Percentiles rank a stretch among this genome's conserved stretches.
phyloP scores from a whole-genome alignment of 2,329 filamentous ascomycete genomes.

The Parastagonospora nodorum region DNA sequence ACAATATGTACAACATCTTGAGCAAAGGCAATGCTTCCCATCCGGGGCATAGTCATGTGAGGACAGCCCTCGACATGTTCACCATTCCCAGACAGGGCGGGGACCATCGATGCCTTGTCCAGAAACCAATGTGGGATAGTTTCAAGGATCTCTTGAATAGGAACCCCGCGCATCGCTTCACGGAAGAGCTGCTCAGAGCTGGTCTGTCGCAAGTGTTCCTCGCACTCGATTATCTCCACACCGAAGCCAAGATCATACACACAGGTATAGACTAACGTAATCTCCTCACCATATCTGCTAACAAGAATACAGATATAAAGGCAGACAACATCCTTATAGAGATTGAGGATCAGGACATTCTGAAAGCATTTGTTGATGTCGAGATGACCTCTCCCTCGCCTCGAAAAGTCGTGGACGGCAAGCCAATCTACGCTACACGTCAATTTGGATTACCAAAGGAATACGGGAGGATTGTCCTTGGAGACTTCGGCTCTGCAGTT shows the following conservation, averaged over 20 bases:
- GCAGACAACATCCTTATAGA: constrained; percentile 49
- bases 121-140: constrained; percentile 50
- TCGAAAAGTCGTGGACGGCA: constrained; percentile 40
- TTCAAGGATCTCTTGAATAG: constrained; percentile 46
- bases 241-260: constrained; percentile 52
- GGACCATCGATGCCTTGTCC: constrained; percentile 46
- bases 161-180: constrained; percentile 46
- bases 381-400: constrained; percentile 47
- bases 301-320: constrained; percentile 46
- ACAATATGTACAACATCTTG: constrained; percentile 10
- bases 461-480: constrained; percentile 42
- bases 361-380: constrained; percentile 40
- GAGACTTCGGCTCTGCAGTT: constrained; percentile 27
- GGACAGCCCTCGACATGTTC: constrained; percentile 41
- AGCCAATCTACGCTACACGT: constrained; percentile 45
- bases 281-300: background rate
- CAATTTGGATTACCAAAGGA: constrained; percentile 38
- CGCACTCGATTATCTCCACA: constrained; percentile 51
- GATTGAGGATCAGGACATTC: constrained; percentile 42
- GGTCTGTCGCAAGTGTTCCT: constrained; percentile 47
- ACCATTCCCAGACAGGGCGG: constrained; percentile 33
- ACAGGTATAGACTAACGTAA: constrained; percentile 40
- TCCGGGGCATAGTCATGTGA: constrained; percentile 34
- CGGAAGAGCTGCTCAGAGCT: constrained; percentile 45
- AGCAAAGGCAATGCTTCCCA: constrained; percentile 21